phyloP scores from a whole-genome alignment of 108 stramenopile species.

The Aureococcus anophagefferens region DNA sequence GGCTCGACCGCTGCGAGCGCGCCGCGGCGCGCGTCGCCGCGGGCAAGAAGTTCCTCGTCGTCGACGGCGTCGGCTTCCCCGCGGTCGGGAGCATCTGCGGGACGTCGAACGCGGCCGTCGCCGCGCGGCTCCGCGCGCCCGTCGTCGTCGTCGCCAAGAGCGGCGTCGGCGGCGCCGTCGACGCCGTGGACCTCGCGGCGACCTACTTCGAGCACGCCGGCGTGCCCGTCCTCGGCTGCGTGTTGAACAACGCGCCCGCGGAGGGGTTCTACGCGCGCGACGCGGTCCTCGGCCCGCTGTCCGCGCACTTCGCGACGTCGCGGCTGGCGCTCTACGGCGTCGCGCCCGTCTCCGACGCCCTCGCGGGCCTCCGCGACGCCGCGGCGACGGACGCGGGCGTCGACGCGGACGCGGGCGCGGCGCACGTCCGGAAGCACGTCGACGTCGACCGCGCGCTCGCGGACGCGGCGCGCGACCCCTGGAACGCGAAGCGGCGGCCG shows the following conservation, averaged over 20 bases:
- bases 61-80: slow-evolving; percentile 22
- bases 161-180: slow-evolving; percentile 18
- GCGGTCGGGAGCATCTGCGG: slow-evolving; percentile 8
- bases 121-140: neutral
- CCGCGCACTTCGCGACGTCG: neutral
- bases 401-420: too few species aligned
- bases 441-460: too few species aligned
- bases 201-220: neutral
- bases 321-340: too few species aligned
- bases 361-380: too few species aligned
- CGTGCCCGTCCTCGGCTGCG: slow-evolving; percentile 12
- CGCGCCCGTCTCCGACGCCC: too few species aligned
- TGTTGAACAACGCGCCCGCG: slow-evolving; percentile 4
- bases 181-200: neutral
- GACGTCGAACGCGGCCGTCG: slow-evolving; percentile 11
- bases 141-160: slow-evolving; percentile 8
- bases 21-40: neutral
- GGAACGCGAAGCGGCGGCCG: too few species aligned
- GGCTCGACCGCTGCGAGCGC: neutral
- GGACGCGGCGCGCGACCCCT: too few species aligned
- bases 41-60: slow-evolving; percentile 1
- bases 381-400: too few species aligned
- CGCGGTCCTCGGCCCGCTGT: neutral
- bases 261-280: slow-evolving; percentile 12
- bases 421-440: too few species aligned